Evolutionary conservation across 2,329 filamentous ascomycete genomes (phyloP).

Genomic region (Bimuria novae-zelandiae): DNA sequence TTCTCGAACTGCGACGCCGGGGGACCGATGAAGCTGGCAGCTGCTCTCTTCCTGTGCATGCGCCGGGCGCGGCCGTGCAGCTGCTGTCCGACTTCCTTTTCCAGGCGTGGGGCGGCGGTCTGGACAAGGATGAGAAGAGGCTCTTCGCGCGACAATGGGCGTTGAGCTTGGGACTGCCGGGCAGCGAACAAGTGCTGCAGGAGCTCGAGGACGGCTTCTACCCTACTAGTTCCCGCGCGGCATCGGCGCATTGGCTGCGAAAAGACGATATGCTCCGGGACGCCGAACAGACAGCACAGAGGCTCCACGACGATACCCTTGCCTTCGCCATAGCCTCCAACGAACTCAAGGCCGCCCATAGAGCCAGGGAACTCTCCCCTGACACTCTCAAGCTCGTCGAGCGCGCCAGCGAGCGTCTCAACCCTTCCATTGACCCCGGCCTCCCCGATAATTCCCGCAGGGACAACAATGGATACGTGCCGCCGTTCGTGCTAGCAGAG

Average conservation of each 20-base stretch:
- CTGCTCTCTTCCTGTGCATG: conserved; percentile 15
- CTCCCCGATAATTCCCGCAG: background rate
- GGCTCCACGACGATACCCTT: background rate
- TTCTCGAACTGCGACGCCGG: conserved; percentile 27
- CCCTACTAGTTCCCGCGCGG: background rate
- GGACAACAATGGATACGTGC: conserved; percentile 15
- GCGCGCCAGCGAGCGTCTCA: background rate
- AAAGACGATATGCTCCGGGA: background rate
- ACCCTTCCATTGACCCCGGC: background rate
- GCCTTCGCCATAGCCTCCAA: background rate
- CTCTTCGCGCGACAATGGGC: conserved; percentile 17
- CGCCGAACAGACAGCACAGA: background rate
- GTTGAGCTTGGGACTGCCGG: conserved; percentile 7
- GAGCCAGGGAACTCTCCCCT: background rate
- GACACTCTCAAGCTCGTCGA: background rate
- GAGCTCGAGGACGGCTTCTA: conserved; percentile 10
- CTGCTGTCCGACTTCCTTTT: conserved; percentile 29
- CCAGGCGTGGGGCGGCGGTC: conserved; percentile 14
- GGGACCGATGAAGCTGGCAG: conserved; percentile 26
- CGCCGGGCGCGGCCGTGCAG: conserved; percentile 21
- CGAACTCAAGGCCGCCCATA: background rate
- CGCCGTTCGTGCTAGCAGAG: conserved; percentile 46
- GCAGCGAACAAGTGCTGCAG: conserved; percentile 7
- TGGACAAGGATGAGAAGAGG: conserved; percentile 12
- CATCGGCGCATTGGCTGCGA: background rate